phyloP scores from a whole-genome alignment of 805 yeast genomes.

The Saccharomycopsis vini region DNA sequence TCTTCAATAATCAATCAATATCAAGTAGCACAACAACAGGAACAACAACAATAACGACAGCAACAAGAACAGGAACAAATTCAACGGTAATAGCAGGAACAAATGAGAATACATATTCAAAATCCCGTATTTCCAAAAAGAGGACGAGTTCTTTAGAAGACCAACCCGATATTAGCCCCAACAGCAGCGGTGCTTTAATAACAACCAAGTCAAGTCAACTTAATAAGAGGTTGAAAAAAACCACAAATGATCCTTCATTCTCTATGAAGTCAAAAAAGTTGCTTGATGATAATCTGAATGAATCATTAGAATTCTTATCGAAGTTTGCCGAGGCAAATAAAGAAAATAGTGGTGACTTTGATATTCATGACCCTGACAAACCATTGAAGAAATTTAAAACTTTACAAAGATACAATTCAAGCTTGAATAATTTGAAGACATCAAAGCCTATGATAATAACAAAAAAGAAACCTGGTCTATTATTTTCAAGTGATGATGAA shows the following conservation, averaged over 20 bases:
- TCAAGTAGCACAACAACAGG: background rate
- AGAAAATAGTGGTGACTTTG: conserved; percentile 15
- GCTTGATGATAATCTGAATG: conserved; percentile 16
- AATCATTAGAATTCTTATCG: conserved; percentile 11
- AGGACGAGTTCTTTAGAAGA: background rate
- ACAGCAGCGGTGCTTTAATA: conserved; percentile 8
- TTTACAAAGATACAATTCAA: conserved; percentile 14
- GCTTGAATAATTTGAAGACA: conserved; percentile 2
- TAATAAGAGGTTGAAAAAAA: background rate
- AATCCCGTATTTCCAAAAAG: background rate
- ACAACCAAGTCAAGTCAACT: background rate
- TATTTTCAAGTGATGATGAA: conserved; percentile 14
- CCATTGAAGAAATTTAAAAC: conserved; percentile 12
- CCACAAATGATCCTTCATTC: background rate
- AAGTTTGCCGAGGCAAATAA: conserved; percentile 5
- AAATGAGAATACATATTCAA: background rate
- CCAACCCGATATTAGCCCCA: background rate
- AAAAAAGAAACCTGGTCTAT: conserved; percentile 13
- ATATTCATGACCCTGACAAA: conserved; percentile 9
- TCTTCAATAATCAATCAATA: conserved; percentile 23
- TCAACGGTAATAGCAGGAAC: no score
- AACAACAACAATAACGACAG: no score
- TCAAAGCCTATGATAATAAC: conserved; percentile 15
- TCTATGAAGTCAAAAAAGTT: conserved; percentile 2
- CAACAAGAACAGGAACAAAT: conserved; percentile 1